phyloP scores from a whole-genome alignment of 345 rosid genomes.

The Eucalyptus pumila region DNA sequence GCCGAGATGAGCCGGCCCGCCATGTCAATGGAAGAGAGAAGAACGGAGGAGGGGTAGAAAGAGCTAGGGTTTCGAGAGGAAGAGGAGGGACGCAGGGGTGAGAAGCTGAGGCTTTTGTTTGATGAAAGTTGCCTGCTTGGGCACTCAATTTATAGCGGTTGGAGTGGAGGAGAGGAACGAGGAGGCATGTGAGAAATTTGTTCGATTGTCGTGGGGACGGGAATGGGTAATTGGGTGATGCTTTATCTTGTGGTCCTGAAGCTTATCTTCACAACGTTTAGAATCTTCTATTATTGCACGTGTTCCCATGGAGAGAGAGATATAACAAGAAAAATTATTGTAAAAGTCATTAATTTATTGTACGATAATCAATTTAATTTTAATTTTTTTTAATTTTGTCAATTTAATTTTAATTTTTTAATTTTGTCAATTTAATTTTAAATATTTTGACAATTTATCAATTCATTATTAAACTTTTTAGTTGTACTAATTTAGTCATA shows the following conservation, averaged over 20 bases:
- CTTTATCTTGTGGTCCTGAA: not conserved
- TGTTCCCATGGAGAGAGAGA: not conserved
- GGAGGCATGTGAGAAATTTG: not conserved
- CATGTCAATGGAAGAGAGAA: not conserved
- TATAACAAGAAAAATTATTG: rapidly evolving
- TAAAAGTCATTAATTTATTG: no score
- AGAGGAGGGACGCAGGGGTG: not conserved
- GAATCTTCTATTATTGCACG: not conserved
- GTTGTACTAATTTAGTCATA: no score
- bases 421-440: no score
- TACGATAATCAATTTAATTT: no score
- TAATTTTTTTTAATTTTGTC: rapidly evolving
- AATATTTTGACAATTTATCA: no score
- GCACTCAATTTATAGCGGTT: not conserved
- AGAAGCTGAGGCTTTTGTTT: not conserved
- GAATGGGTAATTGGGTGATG: not conserved
- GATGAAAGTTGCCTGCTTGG: not conserved
- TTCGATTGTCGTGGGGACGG: not conserved
- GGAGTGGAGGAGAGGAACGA: not conserved
- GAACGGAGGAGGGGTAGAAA: not conserved
- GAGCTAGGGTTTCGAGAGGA: not conserved
- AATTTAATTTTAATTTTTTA: no score
- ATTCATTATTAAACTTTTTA: no score
- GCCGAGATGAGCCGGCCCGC: not conserved
- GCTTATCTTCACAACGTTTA: not conserved